A percentile compares a stretch with the other conserved stretches of the same genome.
These are phyloP conservation scores for Xylaria digitata DNA, from an alignment of 2,329 filamentous ascomycete species.

Conservation along the genomic window DNA sequence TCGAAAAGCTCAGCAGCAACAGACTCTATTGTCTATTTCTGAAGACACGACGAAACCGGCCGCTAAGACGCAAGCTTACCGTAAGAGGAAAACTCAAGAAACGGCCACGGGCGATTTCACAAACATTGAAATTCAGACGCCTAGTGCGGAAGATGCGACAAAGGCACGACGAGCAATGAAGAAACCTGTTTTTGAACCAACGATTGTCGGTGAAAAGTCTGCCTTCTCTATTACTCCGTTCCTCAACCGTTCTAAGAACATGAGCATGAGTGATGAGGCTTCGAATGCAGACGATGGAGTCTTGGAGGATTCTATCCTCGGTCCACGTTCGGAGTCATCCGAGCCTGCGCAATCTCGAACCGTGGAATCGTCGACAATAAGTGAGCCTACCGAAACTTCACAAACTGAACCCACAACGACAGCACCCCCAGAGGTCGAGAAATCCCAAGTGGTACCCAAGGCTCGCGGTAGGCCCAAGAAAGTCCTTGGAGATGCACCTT, in stretches of 20 bases:
- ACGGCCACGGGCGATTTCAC: slow-evolving; percentile 58
- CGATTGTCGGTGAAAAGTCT: slow-evolving; percentile 83
- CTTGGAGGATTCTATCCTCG: slow-evolving; percentile 44
- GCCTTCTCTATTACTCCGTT: slow-evolving; percentile 95
- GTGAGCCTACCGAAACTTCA: slow-evolving; percentile 18
- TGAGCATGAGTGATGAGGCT: slow-evolving; percentile 63
- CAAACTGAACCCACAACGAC: slow-evolving; percentile 38
- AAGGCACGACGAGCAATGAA: slow-evolving; percentile 59
- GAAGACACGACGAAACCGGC: slow-evolving; percentile 50
- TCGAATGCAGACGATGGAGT: slow-evolving; percentile 45
- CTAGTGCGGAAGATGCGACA: slow-evolving; percentile 51
- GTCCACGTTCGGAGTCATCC: slow-evolving; percentile 26
- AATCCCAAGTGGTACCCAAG: slow-evolving; percentile 51
- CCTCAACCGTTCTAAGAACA: slow-evolving; percentile 76
- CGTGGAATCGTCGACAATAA: slow-evolving; percentile 33
- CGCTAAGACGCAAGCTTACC: slow-evolving; percentile 53
- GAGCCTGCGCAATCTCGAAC: slow-evolving; percentile 7
- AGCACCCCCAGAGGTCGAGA: slow-evolving; percentile 41
- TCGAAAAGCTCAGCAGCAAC: slow-evolving; percentile 52
- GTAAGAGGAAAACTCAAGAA: slow-evolving; percentile 61
- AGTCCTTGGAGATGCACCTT: slow-evolving; percentile 58
- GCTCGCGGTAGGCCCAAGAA: slow-evolving; percentile 61
- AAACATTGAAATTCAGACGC: slow-evolving; percentile 60
- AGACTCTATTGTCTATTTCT: slow-evolving; percentile 53
- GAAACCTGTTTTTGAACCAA: slow-evolving; percentile 67